A percentile compares a stretch with the other conserved stretches of the same genome.
Evolutionary conservation across 768 basidiomycete genomes (phyloP).

Genomic region (Pleurotus pulmonarius): DNA sequence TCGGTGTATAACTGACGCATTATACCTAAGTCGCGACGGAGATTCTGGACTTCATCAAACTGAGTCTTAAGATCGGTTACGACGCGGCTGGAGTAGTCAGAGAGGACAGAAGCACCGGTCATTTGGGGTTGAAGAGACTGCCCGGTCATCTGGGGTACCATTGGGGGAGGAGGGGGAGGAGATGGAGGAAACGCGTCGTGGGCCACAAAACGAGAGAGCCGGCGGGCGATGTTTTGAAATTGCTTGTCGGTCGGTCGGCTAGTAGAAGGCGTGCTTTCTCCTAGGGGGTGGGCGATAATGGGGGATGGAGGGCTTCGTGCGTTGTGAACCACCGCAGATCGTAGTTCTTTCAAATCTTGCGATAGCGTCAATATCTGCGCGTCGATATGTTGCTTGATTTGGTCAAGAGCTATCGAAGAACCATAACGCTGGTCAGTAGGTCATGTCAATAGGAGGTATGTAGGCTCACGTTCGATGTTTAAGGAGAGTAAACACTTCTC

Average conservation of each 20-base stretch:
- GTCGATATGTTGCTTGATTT: slow-evolving; percentile 98
- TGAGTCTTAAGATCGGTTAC: slow-evolving; percentile 85
- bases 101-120: slow-evolving; percentile 72
- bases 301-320: slow-evolving; percentile 48
- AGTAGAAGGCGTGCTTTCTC: slow-evolving; percentile 62
- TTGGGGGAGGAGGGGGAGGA: slow-evolving; percentile 25
- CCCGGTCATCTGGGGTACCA: slow-evolving; percentile 65
- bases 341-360: slow-evolving; percentile 89
- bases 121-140: slow-evolving; percentile 65
- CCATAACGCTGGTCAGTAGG: slow-evolving; percentile 9
- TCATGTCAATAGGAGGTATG: background rate
- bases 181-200: slow-evolving; percentile 24
- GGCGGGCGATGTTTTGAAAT: slow-evolving; percentile 67
- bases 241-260: slow-evolving; percentile 73
- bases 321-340: slow-evolving; percentile 51
- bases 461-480: slow-evolving; percentile 88
- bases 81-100: slow-evolving; percentile 70
- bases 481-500: slow-evolving; percentile 85
- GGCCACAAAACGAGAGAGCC: slow-evolving; percentile 69
- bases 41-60: slow-evolving; percentile 91
- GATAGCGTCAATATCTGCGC: slow-evolving; percentile 80
- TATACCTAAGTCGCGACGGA: slow-evolving; percentile 88
- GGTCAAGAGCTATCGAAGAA: slow-evolving; percentile 74
- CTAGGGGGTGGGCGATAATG: slow-evolving; percentile 52
- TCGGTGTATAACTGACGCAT: slow-evolving; percentile 95